phyloP scores from a whole-genome alignment of 768 basidiomycete species.

The Myochromella boudieri region DNA sequence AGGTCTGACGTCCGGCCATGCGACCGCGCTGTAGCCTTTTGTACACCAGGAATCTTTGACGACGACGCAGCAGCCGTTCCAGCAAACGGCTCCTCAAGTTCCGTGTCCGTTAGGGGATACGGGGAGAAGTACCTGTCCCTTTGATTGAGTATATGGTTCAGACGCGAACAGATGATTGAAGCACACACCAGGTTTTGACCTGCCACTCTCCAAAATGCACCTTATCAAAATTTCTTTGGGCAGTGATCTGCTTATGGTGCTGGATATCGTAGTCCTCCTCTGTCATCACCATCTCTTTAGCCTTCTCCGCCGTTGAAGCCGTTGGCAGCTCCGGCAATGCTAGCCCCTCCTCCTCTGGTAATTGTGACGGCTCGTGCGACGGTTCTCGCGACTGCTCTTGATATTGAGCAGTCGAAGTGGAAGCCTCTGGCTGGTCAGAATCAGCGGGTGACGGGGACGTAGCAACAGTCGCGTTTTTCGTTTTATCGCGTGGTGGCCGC shows the following conservation, averaged over 20 bases:
- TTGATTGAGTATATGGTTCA: background rate
- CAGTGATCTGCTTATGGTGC: constrained; percentile 64
- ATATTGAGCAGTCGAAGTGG: too few relatives aligned
- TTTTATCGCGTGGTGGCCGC: constrained; percentile 5
- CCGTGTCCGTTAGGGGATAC: constrained; percentile 75
- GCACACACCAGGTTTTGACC: constrained; percentile 81
- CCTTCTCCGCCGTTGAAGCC: background rate
- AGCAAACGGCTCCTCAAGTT: constrained; percentile 48
- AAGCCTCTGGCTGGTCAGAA: too few relatives aligned
- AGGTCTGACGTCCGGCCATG: constrained; percentile 77
- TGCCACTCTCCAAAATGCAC: constrained; percentile 85
- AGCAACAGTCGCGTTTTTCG: constrained; percentile 10
- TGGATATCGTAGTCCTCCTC: constrained; percentile 73
- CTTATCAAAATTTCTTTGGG: constrained; percentile 81
- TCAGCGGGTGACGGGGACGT: background rate
- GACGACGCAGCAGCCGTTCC: constrained; percentile 17
- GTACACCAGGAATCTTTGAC: constrained; percentile 50
- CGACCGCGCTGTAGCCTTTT: constrained; percentile 51
- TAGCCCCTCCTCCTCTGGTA: too few relatives aligned
- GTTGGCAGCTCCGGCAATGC: too few relatives aligned
- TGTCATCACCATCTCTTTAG: constrained; percentile 42
- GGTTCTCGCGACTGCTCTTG: too few relatives aligned
- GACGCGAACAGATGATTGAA: constrained; percentile 3
- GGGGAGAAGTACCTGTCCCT: constrained; percentile 86
- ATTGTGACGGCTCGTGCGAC: too few relatives aligned